A percentile compares a stretch with the other conserved stretches of the same genome.
phyloP scores from a whole-genome alignment of 177 flowering plant species.

The Vitis hybrid region DNA sequence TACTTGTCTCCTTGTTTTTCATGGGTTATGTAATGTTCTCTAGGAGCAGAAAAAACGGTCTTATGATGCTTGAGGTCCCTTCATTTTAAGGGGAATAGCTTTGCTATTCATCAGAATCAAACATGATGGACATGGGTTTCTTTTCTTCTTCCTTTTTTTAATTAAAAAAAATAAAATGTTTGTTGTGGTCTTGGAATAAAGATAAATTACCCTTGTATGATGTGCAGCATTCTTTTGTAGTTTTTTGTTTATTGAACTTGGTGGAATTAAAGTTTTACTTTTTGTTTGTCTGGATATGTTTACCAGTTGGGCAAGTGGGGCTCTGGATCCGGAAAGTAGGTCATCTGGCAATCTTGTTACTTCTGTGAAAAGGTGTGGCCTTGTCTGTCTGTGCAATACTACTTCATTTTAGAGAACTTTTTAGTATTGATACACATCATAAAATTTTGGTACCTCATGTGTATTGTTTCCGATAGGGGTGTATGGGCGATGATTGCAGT shows the following conservation, averaged over 20 bases:
- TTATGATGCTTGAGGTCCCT: too few species aligned
- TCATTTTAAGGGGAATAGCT: too few species aligned
- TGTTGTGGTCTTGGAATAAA: not conserved
- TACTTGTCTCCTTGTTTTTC: too few species aligned
- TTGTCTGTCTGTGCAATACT: not conserved
- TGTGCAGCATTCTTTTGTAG: not conserved
- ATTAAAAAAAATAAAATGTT: not conserved
- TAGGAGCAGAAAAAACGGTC: too few species aligned
- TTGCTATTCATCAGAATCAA: too few species aligned
- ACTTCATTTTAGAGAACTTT: not conserved
- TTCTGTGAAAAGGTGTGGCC: slow-evolving; percentile 77
- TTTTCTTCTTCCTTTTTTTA: too few species aligned
- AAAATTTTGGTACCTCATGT: not conserved
- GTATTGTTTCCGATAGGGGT: slow-evolving; percentile 54
- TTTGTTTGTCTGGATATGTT: slow-evolving; percentile 8
- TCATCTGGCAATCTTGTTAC: slow-evolving; percentile 61
- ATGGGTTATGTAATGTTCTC: too few species aligned
- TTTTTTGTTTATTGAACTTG: not conserved
- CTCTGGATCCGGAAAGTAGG: slow-evolving; percentile 71
- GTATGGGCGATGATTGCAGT: slow-evolving; percentile 98
- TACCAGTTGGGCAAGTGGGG: slow-evolving; percentile 96
- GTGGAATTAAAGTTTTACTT: not conserved
- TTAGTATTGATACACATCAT: not conserved
- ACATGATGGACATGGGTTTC: too few species aligned
- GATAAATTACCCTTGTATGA: not conserved